Evolutionary conservation across 2,329 filamentous ascomycete genomes (phyloP).

Genomic region (Graphilbum fragrans): DNA sequence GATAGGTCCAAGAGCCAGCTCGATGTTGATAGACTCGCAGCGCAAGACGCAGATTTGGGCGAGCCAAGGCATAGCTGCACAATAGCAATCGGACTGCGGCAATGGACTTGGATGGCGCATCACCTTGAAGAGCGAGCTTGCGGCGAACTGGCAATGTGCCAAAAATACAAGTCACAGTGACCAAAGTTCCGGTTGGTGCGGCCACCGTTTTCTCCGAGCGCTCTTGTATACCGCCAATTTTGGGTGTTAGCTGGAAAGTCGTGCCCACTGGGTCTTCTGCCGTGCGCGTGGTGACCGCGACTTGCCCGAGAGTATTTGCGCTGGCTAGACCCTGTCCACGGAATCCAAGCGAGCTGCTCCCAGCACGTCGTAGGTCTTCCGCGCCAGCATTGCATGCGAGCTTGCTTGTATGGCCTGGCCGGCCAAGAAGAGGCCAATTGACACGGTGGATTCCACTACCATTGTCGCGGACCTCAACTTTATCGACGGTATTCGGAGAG

Average conservation of each 20-base stretch:
- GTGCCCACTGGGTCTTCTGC: slow-evolving; percentile 47
- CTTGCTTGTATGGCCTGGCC: slow-evolving; percentile 63
- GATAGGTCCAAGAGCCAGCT: slow-evolving; percentile 48
- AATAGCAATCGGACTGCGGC: slow-evolving; percentile 47
- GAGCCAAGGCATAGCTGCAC: slow-evolving; percentile 52
- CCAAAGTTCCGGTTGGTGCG: slow-evolving; percentile 56
- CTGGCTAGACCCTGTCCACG: slow-evolving; percentile 63
- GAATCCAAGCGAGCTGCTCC: slow-evolving; percentile 56
- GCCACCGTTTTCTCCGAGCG: slow-evolving; percentile 23
- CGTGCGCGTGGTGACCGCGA: slow-evolving; percentile 53
- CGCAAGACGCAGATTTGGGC: slow-evolving; percentile 47
- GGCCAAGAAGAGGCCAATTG: slow-evolving; percentile 52
- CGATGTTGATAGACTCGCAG: slow-evolving; percentile 45
- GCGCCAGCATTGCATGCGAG: slow-evolving; percentile 22
- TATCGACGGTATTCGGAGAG: slow-evolving; percentile 53
- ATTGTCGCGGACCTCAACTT: slow-evolving; percentile 60
- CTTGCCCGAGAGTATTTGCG: slow-evolving; percentile 44
- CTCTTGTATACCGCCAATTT: slow-evolving; percentile 25
- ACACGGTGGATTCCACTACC: slow-evolving; percentile 55
- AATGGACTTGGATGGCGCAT: slow-evolving; percentile 36
- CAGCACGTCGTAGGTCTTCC: neutral
- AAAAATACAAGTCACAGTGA: slow-evolving; percentile 49
- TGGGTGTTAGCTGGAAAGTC: slow-evolving; percentile 27
- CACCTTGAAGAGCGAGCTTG: slow-evolving; percentile 41
- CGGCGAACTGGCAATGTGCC: slow-evolving; percentile 49